A percentile compares a stretch with the other conserved stretches of the same genome.
phyloP scores from a whole-genome alignment of 805 yeast genomes.

The Barnettozyma vustinii region DNA sequence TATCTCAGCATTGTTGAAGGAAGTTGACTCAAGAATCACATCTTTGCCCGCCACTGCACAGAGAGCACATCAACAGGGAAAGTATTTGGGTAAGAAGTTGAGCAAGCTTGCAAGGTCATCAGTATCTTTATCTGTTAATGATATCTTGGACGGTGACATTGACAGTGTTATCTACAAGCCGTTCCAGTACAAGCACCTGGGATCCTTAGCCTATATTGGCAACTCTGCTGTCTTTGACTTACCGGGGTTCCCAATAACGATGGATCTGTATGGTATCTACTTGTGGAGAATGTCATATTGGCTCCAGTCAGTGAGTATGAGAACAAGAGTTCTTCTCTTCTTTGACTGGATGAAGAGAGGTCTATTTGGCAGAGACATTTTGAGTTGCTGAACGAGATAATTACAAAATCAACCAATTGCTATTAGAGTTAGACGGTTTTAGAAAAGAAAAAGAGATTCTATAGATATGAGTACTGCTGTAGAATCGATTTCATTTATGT shows the following conservation, averaged over 20 bases:
- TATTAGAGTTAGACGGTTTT: neutral
- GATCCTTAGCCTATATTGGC: constrained; percentile 64
- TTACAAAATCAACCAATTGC: neutral
- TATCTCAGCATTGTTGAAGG: constrained; percentile 42
- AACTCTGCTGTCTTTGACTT: constrained; percentile 67
- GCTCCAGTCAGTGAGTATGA: constrained; percentile 58
- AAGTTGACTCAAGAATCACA: constrained; percentile 57
- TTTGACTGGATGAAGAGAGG: constrained; percentile 69
- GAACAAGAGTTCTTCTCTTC: constrained; percentile 57
- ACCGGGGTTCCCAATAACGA: constrained; percentile 55
- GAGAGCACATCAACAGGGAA: constrained; percentile 68
- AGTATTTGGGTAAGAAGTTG: constrained; percentile 56
- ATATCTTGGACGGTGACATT: constrained; percentile 46
- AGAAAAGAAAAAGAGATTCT: neutral
- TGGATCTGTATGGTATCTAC: constrained; percentile 67
- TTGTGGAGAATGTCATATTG: constrained; percentile 69
- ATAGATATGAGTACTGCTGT: too few species aligned
- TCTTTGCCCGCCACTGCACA: constrained; percentile 73
- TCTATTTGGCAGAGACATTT: constrained; percentile 46
- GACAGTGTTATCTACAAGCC: constrained; percentile 53
- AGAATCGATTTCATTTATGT: neutral
- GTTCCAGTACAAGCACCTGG: constrained; percentile 58
- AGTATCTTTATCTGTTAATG: constrained; percentile 38
- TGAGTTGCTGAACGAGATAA: constrained; percentile 17
- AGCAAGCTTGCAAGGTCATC: constrained; percentile 44